These are phyloP conservation scores for Scheffersomyces lignosus DNA, from an alignment of 805 yeast species.

Conservation along the genomic window DNA sequence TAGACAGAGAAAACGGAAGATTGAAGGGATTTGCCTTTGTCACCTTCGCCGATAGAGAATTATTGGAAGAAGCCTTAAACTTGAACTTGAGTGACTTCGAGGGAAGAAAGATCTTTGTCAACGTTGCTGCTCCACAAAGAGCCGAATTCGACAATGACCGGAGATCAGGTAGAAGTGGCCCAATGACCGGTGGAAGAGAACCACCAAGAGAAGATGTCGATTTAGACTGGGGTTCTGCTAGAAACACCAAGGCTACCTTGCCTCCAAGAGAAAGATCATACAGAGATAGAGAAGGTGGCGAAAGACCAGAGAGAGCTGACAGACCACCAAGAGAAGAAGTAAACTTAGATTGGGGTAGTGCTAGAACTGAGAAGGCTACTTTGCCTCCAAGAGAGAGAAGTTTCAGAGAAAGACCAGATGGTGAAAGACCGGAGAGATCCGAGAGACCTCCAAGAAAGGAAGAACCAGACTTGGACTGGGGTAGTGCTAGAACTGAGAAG, in stretches of 20 bases:
- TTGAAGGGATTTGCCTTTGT: conserved; percentile 59
- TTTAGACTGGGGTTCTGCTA: conserved; percentile 47
- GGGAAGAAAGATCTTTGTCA: conserved; percentile 53
- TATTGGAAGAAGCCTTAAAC: conserved; percentile 51
- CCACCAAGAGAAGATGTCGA: conserved; percentile 39
- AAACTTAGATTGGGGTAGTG: conserved; percentile 61
- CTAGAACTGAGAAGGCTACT: conserved; percentile 35
- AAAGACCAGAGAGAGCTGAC: conserved; percentile 19
- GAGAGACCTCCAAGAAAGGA: conserved; percentile 30
- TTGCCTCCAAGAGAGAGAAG: conserved; percentile 42
- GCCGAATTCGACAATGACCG: conserved; percentile 47
- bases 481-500: conserved; percentile 32
- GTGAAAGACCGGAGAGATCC: conserved; percentile 20
- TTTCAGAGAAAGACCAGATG: conserved; percentile 21
- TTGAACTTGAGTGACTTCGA: conserved; percentile 45
- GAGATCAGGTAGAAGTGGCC: conserved; percentile 9
- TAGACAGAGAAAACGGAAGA: conserved; percentile 61
- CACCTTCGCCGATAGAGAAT: conserved; percentile 46
- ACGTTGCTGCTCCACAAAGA: conserved; percentile 60
- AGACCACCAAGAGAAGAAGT: conserved; percentile 42
- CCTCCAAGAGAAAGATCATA: conserved; percentile 31
- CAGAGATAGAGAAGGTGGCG: conserved; percentile 18
- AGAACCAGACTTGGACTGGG: conserved; percentile 45
- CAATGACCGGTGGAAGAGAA: conserved; percentile 9
- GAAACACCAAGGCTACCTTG: conserved; percentile 27